Evolutionary conservation across 2,329 filamentous ascomycete species (phyloP).

Genomic region (Monilinia aucupariae): DNA sequence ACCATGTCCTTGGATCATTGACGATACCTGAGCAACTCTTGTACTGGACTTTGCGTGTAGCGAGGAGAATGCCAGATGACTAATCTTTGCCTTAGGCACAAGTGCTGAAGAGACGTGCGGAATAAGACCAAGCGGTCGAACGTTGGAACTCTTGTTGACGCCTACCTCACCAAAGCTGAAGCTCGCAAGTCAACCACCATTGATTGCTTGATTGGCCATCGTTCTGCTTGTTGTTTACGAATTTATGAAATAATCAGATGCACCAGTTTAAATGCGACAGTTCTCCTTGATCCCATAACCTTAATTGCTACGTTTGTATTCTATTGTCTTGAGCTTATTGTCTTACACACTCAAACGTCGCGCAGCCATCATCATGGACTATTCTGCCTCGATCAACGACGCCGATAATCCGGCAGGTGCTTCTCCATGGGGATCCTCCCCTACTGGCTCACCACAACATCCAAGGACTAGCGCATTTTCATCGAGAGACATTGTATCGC

Average conservation of each 20-base stretch:
- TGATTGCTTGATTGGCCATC: background rate
- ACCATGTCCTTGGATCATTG: constrained; percentile 28
- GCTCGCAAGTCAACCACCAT: constrained; percentile 1
- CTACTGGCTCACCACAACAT: constrained; percentile 32
- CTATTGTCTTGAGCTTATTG: constrained; percentile 5
- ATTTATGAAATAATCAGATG: constrained; percentile 11
- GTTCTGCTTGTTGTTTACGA: constrained; percentile 10
- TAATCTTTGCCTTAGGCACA: constrained; percentile 6
- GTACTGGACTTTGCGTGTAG: background rate
- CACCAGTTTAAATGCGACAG: background rate
- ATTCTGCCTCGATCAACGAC: constrained; percentile 53
- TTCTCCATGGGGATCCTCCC: constrained; percentile 54
- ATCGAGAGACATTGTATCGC: constrained; percentile 29
- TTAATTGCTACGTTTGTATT: constrained; percentile 14
- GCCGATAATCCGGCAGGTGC: constrained; percentile 51
- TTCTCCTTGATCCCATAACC: constrained; percentile 7
- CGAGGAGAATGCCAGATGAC: background rate
- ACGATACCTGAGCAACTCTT: background rate
- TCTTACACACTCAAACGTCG: constrained; percentile 18
- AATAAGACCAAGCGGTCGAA: constrained; percentile 9
- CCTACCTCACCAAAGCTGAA: constrained; percentile 10
- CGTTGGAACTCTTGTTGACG: constrained; percentile 2
- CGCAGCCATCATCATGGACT: constrained; percentile 51
- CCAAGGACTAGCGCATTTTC: constrained; percentile 28
- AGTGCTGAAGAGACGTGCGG: no score